These are phyloP conservation scores for Mrakia hoshinonis DNA, from an alignment of 768 basidiomycete genomes.

Conservation along the genomic window DNA sequence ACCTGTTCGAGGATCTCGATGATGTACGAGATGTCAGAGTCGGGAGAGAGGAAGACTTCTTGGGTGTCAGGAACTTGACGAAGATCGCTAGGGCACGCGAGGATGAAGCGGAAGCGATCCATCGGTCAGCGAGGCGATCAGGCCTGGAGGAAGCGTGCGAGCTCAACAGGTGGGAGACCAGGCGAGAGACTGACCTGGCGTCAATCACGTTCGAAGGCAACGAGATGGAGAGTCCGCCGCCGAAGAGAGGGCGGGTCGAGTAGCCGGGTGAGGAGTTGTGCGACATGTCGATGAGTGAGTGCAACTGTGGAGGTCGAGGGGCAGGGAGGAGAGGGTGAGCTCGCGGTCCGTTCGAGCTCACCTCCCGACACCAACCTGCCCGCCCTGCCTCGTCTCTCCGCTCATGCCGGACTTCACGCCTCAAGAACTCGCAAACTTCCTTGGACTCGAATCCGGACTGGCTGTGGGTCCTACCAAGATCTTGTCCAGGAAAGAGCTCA, in stretches of 20 bases:
- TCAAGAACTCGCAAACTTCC: no score
- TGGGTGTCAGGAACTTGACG: conserved; percentile 92
- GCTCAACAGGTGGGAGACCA: background rate
- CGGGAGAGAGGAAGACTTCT: conserved; percentile 74
- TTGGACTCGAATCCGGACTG: no score
- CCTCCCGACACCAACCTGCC: no score
- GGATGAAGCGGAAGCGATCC: background rate
- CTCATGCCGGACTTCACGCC: no score
- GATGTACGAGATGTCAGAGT: conserved; percentile 64
- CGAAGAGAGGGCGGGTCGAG: conserved; percentile 52
- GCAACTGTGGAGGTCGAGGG: background rate
- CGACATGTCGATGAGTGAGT: background rate
- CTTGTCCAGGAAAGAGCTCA: no score
- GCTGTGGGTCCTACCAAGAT: no score
- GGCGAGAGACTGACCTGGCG: conserved; percentile 59
- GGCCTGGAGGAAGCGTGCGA: conserved; percentile 30
- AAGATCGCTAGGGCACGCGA: conserved; percentile 44
- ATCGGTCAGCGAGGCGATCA: no score
- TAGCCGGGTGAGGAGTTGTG: background rate
- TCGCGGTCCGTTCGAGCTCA: background rate
- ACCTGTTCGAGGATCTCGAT: conserved; percentile 77
- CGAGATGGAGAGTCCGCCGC: conserved; percentile 65
- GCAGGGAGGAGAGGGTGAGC: background rate
- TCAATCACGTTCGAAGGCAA: conserved; percentile 60
- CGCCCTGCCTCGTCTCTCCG: no score